phyloP scores from a whole-genome alignment of 345 rosid genomes.

The Brassica napus region DNA sequence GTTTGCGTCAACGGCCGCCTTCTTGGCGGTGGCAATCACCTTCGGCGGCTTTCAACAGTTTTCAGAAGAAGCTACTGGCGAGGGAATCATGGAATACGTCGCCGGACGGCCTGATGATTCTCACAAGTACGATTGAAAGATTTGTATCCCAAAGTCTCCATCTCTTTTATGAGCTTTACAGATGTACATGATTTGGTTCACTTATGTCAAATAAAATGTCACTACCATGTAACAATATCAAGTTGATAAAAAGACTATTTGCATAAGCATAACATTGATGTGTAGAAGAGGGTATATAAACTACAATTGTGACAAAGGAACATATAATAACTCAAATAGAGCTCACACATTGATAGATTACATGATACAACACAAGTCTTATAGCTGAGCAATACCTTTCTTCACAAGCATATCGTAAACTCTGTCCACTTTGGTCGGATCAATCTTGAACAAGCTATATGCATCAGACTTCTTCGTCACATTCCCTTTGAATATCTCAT shows the following conservation, averaged over 20 bases:
- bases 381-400: conserved; percentile 82
- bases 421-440: conserved; percentile 72
- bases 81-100: conserved; percentile 68
- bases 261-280: neutral
- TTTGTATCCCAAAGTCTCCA: neutral
- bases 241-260: neutral
- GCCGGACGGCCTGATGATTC: conserved; percentile 48
- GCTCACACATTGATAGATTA: conserved; percentile 21
- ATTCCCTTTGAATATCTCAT: conserved; percentile 76
- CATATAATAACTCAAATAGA: conserved; percentile 20
- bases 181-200: conserved; percentile 25
- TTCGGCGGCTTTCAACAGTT: conserved; percentile 67
- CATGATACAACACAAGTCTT: conserved; percentile 32
- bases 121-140: conserved; percentile 22
- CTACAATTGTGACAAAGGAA: conserved; percentile 10
- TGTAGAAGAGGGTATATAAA: neutral
- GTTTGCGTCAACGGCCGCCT: conserved; percentile 74
- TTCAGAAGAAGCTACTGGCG: conserved; percentile 49
- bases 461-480: conserved; percentile 68
- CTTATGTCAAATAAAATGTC: conserved; percentile 11
- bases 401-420: conserved; percentile 92
- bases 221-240: conserved; percentile 1
- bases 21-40: conserved; percentile 51
- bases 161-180: neutral
- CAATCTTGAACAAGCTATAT: conserved; percentile 40